A percentile compares a stretch with the other conserved stretches of the same genome.
phyloP scores from a whole-genome alignment of 1,139 yeast species.

The Blastobotrys apis region DNA sequence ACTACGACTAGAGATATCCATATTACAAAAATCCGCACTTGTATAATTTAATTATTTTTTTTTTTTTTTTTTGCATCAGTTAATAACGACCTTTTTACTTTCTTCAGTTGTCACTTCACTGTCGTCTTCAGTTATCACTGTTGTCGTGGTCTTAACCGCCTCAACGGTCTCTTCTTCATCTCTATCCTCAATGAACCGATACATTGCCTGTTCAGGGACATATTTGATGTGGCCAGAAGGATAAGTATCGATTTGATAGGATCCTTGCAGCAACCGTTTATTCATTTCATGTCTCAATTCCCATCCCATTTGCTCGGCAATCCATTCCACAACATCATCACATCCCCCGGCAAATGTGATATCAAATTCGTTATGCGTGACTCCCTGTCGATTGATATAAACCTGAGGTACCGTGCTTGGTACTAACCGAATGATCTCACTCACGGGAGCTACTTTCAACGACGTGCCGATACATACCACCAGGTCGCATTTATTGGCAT shows the following conservation, averaged over 20 bases:
- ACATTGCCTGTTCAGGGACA: constrained; percentile 24
- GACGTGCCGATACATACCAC: constrained; percentile 90
- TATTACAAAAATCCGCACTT: no score
- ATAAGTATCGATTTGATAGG: constrained; percentile 9
- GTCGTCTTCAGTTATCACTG: no score
- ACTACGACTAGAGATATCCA: no score
- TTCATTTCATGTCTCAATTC: constrained; percentile 53
- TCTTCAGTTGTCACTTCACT: no score
- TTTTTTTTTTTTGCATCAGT: no score
- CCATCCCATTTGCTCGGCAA: constrained; percentile 65
- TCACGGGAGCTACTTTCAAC: constrained; percentile 92
- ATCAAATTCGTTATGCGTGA: constrained; percentile 78
- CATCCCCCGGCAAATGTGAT: constrained; percentile 77
- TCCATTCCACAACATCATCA: constrained; percentile 74
- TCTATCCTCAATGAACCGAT: constrained; percentile 21
- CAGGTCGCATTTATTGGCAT: constrained; percentile 65
- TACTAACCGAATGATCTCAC: constrained; percentile 76
- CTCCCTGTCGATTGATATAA: constrained; percentile 73
- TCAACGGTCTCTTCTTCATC: no score
- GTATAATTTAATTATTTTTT: not conserved
- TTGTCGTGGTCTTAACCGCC: no score
- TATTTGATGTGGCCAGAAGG: constrained; percentile 22
- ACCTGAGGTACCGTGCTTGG: constrained; percentile 76
- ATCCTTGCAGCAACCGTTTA: constrained; percentile 20
- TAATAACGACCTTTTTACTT: no score